These are phyloP conservation scores for Rachicladosporium sp. DNA, from an alignment of 2,329 filamentous ascomycete species.

Conservation along the genomic window DNA sequence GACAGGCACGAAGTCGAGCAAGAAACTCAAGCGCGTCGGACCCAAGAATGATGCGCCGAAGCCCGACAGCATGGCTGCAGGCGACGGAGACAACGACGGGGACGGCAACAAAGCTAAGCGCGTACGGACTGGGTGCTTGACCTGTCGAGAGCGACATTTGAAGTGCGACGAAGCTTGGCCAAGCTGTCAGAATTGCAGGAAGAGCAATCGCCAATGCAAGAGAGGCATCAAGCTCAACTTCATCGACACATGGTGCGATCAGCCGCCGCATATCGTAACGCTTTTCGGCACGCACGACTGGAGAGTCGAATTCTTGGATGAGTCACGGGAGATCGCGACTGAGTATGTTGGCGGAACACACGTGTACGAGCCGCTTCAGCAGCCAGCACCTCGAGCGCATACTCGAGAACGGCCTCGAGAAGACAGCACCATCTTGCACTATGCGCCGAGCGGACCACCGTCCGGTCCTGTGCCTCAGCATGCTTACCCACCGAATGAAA, in stretches of 20 bases:
- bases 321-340: slow-evolving; percentile 79
- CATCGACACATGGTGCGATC: slow-evolving; percentile 66
- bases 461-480: slow-evolving; percentile 26
- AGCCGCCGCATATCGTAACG: slow-evolving; percentile 46
- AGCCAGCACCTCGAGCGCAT: slow-evolving; percentile 20
- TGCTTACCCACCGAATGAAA: slow-evolving; percentile 37
- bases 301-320: slow-evolving; percentile 69
- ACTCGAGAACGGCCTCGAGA: slow-evolving; percentile 15
- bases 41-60: slow-evolving; percentile 15
- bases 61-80: slow-evolving; percentile 14
- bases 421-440: no score
- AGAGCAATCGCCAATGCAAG: slow-evolving; percentile 76
- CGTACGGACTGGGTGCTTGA: slow-evolving; percentile 81
- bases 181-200: slow-evolving; percentile 66
- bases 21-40: slow-evolving; percentile 21
- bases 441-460: slow-evolving; percentile 2
- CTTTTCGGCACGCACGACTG: slow-evolving; percentile 49
- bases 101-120: slow-evolving; percentile 57
- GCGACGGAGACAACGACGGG: slow-evolving; percentile 20
- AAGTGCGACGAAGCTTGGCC: slow-evolving; percentile 74
- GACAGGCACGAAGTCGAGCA: slow-evolving; percentile 14
- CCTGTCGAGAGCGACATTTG: slow-evolving; percentile 76
- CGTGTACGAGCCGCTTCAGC: slow-evolving; percentile 46
- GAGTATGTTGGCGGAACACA: slow-evolving; percentile 73
- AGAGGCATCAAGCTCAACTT: slow-evolving; percentile 82